Evolutionary conservation across 2,329 filamentous ascomycete species (phyloP).

Genomic region (Teratosphaeria gauchensis): DNA sequence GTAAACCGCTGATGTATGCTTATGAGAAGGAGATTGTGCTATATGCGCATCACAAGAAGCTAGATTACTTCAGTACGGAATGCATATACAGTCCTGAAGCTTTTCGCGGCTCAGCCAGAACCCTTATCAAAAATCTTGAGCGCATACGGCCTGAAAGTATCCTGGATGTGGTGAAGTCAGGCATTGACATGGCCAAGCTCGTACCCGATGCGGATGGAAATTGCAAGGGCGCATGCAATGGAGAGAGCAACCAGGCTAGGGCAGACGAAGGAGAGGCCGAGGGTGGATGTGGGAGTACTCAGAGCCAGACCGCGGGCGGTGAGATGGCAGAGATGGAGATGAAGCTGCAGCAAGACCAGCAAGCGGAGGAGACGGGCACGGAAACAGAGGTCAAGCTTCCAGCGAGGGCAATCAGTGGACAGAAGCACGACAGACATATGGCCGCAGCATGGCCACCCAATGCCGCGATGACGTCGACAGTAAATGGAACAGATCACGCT

Average conservation of each 20-base stretch:
- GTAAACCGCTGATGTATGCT: slow-evolving; percentile 94
- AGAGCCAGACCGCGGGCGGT: slow-evolving; percentile 56
- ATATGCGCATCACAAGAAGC: slow-evolving; percentile 90
- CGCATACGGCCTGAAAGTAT: slow-evolving; percentile 89
- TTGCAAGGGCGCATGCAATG: slow-evolving; percentile 40
- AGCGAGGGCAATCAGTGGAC: slow-evolving; percentile 7
- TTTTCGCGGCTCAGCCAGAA: slow-evolving; percentile 83
- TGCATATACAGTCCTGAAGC: slow-evolving; percentile 98
- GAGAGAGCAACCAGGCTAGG: slow-evolving; percentile 3
- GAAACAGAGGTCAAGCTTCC: slow-evolving; percentile 55
- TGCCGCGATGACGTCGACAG: not conserved
- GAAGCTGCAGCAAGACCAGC: slow-evolving; percentile 56
- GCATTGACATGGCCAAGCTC: slow-evolving; percentile 91
- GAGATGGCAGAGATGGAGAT: slow-evolving; percentile 80
- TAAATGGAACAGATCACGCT: slow-evolving; percentile 5
- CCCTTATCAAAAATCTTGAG: slow-evolving; percentile 90
- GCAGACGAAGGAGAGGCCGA: slow-evolving; percentile 28
- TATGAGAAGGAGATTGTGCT: slow-evolving; percentile 99
- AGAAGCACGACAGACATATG: not conserved
- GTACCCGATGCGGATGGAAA: slow-evolving; percentile 50
- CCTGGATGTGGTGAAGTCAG: slow-evolving; percentile 84
- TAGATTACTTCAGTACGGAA: slow-evolving; percentile 97
- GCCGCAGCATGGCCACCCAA: not conserved
- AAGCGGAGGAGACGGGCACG: slow-evolving; percentile 40
- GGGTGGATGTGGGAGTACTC: slow-evolving; percentile 66